Conservation (phyloP, 805 yeast genomes). For the Metschnikowia koreensis region DNA sequence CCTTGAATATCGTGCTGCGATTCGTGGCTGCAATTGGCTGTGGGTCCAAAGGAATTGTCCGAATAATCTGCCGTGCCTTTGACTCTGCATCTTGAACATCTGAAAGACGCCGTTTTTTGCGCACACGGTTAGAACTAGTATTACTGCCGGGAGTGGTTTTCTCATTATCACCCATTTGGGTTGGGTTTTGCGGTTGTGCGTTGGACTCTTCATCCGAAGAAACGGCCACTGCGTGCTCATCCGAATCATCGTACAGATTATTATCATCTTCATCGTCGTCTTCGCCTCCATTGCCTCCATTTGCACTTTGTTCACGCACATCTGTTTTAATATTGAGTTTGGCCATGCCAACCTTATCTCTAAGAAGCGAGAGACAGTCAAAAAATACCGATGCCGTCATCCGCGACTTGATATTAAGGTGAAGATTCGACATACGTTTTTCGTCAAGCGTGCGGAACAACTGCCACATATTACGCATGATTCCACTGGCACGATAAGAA, state of each 20-base stretch:
- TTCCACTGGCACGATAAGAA: slow-evolving; percentile 89
- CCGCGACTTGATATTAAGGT: slow-evolving; percentile 69
- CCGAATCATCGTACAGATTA: slow-evolving; percentile 23
- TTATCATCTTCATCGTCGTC: slow-evolving; percentile 24
- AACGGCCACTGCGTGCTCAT: neutral
- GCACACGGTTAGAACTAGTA: slow-evolving; percentile 30
- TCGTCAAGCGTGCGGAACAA: slow-evolving; percentile 68
- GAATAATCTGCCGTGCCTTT: slow-evolving; percentile 70
- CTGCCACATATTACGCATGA: slow-evolving; percentile 93
- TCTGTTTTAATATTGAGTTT: slow-evolving; percentile 45
- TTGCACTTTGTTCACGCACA: slow-evolving; percentile 22
- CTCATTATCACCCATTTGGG: slow-evolving; percentile 20
- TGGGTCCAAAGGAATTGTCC: slow-evolving; percentile 81
- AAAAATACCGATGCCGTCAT: slow-evolving; percentile 92
- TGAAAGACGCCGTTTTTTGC: slow-evolving; percentile 50
- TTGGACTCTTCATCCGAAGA: slow-evolving; percentile 23
- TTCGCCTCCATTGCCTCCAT: slow-evolving; percentile 25
- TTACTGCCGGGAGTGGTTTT: slow-evolving; percentile 41
- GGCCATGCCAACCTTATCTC: slow-evolving; percentile 87
- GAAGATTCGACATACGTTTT: slow-evolving; percentile 38
- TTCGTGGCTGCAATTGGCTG: slow-evolving; percentile 58
- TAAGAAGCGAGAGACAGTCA: slow-evolving; percentile 79
- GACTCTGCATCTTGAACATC: slow-evolving; percentile 62
- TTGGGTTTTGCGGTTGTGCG: slow-evolving; percentile 5
- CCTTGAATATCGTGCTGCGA: slow-evolving; percentile 38